Percentiles rank a stretch among this genome's conserved stretches.
phyloP scores from a whole-genome alignment of 345 rosid species.

The Linum tenue region DNA sequence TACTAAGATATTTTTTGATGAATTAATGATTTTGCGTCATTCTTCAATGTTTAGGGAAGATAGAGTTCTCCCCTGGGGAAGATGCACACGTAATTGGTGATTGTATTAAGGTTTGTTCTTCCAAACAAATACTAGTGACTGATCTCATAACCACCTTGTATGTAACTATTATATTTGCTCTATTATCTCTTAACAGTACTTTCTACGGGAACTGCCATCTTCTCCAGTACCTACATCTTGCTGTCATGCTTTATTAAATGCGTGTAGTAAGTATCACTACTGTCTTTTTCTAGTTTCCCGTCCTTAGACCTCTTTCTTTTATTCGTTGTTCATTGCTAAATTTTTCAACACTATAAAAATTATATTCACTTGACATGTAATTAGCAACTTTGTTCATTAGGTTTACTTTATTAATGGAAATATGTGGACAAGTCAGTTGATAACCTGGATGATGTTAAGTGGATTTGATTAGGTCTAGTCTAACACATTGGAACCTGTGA shows the following conservation, averaged over 20 bases:
- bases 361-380: background rate
- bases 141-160: background rate
- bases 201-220: slow-evolving; percentile 91
- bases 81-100: slow-evolving; percentile 92
- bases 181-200: slow-evolving; percentile 43
- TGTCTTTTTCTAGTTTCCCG: background rate
- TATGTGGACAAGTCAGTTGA: too few species aligned
- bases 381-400: too few species aligned
- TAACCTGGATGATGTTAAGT: too few species aligned
- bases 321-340: background rate
- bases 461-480: too few species aligned
- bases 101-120: slow-evolving; percentile 68
- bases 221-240: slow-evolving; percentile 99
- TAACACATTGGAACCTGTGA: background rate
- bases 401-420: too few species aligned
- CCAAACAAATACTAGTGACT: slow-evolving; percentile 8
- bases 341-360: background rate
- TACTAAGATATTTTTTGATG: too few species aligned
- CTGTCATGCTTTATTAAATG: slow-evolving; percentile 88
- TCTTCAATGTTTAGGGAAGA: slow-evolving; percentile 52
- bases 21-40: slow-evolving; percentile 7
- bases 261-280: slow-evolving; percentile 65
- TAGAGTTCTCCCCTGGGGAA: slow-evolving; percentile 55
- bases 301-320: background rate
- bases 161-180: slow-evolving; percentile 2